Conservation (phyloP, 148 eudicot genomes). For the Rhododendron ferrugineum region DNA sequence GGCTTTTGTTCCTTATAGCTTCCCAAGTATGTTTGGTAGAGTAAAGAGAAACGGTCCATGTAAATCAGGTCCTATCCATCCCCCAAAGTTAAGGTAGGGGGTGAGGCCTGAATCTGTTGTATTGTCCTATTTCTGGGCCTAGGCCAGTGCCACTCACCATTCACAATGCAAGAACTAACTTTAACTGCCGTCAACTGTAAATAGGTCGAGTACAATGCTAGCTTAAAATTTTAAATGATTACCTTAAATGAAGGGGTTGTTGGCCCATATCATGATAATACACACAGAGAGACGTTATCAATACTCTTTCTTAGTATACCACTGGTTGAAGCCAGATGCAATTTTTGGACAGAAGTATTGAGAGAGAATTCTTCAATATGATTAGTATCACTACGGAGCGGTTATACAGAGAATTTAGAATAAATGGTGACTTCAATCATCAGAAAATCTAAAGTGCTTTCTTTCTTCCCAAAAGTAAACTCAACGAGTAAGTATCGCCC, state of each 20-base stretch:
- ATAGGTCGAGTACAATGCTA: not conserved
- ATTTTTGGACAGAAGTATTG: not conserved
- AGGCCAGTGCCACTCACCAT: too few relatives aligned
- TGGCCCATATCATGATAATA: not conserved
- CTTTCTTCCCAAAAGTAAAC: conserved; percentile 58
- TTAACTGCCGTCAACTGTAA: not conserved
- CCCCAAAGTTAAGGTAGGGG: too few relatives aligned
- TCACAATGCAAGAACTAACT: too few relatives aligned
- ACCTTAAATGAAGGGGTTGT: not conserved
- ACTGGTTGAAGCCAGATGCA: not conserved
- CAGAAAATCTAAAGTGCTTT: conserved; percentile 11
- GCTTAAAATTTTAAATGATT: too few relatives aligned
- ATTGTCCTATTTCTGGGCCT: too few relatives aligned
- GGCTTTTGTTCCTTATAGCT: too few relatives aligned
- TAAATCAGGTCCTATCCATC: too few relatives aligned
- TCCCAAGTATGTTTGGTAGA: too few relatives aligned
- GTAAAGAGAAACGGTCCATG: too few relatives aligned
- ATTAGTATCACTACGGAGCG: not conserved
- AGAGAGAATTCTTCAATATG: not conserved
- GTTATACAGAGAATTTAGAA: not conserved
- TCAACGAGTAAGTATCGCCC: conserved; percentile 59
- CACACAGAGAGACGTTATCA: not conserved
- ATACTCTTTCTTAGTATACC: not conserved
- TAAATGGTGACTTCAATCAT: not conserved
- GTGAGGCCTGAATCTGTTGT: too few relatives aligned